These are phyloP conservation scores for Pyricularia pennisetigena DNA, from an alignment of 2,329 filamentous ascomycete species.

Conservation along the genomic window DNA sequence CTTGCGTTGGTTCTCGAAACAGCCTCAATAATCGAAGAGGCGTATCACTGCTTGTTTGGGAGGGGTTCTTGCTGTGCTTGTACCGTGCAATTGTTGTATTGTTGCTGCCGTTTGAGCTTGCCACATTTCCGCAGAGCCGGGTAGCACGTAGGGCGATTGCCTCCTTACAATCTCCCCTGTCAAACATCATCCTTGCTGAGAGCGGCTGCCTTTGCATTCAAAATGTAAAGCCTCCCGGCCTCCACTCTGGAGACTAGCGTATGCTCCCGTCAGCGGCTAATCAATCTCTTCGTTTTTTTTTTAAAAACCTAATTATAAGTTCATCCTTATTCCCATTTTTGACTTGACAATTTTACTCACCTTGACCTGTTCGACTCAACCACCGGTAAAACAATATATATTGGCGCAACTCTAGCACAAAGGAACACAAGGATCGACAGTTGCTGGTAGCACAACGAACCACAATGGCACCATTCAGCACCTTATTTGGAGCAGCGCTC, in stretches of 20 bases:
- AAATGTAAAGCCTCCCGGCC: not conserved
- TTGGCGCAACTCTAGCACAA: not conserved
- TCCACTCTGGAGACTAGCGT: not conserved
- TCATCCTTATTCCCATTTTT: not conserved
- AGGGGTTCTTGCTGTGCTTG: no score
- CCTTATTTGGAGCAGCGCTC: conserved; percentile 21
- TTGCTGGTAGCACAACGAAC: not conserved
- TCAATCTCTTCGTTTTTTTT: not conserved
- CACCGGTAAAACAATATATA: not conserved
- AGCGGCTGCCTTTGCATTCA: not conserved
- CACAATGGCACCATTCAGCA: conserved; percentile 26
- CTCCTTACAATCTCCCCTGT: not conserved
- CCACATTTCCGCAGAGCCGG: not conserved
- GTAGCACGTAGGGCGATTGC: not conserved
- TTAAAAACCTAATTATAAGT: not conserved
- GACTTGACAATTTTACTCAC: not conserved
- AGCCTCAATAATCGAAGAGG: not conserved
- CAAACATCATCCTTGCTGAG: not conserved
- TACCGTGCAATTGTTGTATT: not conserved
- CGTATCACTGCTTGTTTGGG: not conserved
- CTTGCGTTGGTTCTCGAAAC: not conserved
- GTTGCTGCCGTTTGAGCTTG: not conserved
- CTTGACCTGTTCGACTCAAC: not conserved
- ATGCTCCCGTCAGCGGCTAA: not conserved
- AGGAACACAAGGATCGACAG: not conserved